These are phyloP conservation scores for Senecio squalidus DNA, from an alignment of 140 eudicot genomes.

Conservation along the genomic window DNA sequence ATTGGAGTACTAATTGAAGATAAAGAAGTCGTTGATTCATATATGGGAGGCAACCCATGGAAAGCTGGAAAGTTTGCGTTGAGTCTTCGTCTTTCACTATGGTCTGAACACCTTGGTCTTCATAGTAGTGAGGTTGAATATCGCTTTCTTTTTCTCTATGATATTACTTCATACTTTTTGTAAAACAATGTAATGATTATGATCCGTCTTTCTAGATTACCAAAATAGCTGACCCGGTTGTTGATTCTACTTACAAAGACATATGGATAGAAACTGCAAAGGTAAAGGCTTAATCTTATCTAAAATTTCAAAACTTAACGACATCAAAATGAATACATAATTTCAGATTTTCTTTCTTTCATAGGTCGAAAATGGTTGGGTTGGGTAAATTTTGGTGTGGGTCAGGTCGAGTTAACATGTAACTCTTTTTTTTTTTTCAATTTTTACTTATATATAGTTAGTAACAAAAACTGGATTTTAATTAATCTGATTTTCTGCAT, in stretches of 20 bases:
- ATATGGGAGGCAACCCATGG: conserved; percentile 81
- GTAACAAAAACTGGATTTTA: too few species aligned
- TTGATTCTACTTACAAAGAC: conserved; percentile 89
- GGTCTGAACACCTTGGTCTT: conserved; percentile 98
- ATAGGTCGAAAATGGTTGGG: too few species aligned
- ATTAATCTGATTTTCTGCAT: too few species aligned
- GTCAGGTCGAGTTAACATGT: too few species aligned
- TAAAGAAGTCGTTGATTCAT: conserved; percentile 72
- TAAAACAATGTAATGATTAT: neutral
- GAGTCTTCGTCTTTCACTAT: conserved; percentile 85
- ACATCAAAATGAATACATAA: too few species aligned
- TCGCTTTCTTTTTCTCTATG: neutral
- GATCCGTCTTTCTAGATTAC: conserved; percentile 37
- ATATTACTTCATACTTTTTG: neutral
- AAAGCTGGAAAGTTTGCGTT: conserved; percentile 91
- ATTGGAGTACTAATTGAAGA: conserved; percentile 94
- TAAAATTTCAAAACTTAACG: neutral
- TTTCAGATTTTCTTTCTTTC: too few species aligned
- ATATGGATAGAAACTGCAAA: conserved; percentile 95
- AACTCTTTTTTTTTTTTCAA: too few species aligned
- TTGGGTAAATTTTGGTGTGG: too few species aligned
- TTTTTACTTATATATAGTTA: too few species aligned
- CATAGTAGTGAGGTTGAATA: conserved; percentile 58
- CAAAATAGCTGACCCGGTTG: conserved; percentile 76
- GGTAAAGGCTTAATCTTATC: conserved; percentile 33